Evolutionary conservation across 257 asterid species (phyloP).

Genomic region (Gentiana straminea): DNA sequence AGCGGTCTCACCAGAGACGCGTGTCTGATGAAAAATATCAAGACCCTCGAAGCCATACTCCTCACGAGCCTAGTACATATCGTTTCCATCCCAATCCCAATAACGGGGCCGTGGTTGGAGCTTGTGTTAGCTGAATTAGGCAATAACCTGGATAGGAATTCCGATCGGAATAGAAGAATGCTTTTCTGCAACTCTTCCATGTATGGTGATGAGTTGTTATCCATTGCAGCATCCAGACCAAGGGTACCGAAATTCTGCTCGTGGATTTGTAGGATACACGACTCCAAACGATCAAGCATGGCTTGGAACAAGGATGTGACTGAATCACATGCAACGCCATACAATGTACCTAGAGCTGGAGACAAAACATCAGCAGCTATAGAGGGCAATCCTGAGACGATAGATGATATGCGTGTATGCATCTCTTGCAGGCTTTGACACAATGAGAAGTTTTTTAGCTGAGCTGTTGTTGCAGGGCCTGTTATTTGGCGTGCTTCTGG

Average conservation of each 20-base stretch:
- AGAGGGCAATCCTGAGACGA: constrained; percentile 53
- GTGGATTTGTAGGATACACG: constrained; percentile 80
- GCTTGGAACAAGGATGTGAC: constrained; percentile 85
- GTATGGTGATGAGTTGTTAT: constrained; percentile 75
- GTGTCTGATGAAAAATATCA: constrained; percentile 75
- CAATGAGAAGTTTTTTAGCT: constrained; percentile 73
- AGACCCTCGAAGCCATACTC: constrained; percentile 85
- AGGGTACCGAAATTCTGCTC: constrained; percentile 69
- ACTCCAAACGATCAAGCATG: constrained; percentile 87
- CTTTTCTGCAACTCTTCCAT: constrained; percentile 88
- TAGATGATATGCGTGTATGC: constrained; percentile 59
- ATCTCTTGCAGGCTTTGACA: constrained; percentile 91
- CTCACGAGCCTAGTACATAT: constrained; percentile 79
- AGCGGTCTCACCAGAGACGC: constrained; percentile 87
- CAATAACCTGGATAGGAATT: constrained; percentile 69
- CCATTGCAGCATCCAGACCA: constrained; percentile 76
- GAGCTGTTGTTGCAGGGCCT: constrained; percentile 85
- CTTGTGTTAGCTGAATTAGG: constrained; percentile 38
- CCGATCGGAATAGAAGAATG: constrained; percentile 69
- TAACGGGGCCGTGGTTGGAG: constrained; percentile 11
- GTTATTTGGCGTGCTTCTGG: constrained; percentile 94
- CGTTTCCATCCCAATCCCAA: constrained; percentile 42
- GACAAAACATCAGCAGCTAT: constrained; percentile 75
- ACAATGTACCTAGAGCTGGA: constrained; percentile 67
- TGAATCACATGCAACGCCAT: constrained; percentile 87